These are phyloP conservation scores for Nannochloropsis salina DNA, from an alignment of 108 stramenopile species.

Conservation along the genomic window DNA sequence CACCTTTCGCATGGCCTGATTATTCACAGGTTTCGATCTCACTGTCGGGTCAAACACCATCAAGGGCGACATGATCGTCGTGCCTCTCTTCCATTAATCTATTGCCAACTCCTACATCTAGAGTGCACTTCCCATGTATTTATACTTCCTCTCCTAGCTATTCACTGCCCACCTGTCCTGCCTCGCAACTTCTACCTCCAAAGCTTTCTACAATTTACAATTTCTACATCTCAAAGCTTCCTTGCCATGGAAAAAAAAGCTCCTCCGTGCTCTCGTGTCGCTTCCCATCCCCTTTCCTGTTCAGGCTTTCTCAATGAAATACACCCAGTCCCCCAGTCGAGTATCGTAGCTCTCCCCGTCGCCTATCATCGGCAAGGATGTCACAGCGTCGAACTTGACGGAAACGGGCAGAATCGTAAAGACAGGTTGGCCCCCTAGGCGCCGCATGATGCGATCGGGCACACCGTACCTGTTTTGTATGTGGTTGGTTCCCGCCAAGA, in stretches of 20 bases:
- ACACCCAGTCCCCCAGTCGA: neutral
- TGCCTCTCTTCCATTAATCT: too few relatives aligned
- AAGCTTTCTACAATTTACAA: neutral
- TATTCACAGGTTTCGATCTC: too few relatives aligned
- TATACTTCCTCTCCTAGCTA: too few relatives aligned
- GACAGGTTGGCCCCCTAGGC: neutral
- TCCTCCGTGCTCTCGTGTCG: neutral
- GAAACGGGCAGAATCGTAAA: constrained; percentile 10
- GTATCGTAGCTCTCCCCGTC: neutral
- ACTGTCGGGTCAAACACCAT: too few relatives aligned
- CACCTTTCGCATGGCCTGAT: too few relatives aligned
- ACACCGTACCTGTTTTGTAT: constrained; percentile 27
- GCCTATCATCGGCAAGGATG: neutral
- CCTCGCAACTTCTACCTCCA: neutral
- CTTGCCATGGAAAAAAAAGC: neutral
- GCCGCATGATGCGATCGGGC: neutral
- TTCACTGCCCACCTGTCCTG: too few relatives aligned
- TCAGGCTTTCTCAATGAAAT: constrained; percentile 20
- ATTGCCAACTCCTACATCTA: too few relatives aligned
- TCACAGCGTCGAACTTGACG: neutral
- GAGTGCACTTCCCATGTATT: too few relatives aligned
- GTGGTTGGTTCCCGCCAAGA: constrained; percentile 43
- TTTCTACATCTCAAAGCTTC: neutral
- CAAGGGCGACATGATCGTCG: too few relatives aligned
- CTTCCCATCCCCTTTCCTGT: neutral